These are phyloP conservation scores for Leishmania turanica DNA, from an alignment of 208 protist genomes.

Conservation along the genomic window DNA sequence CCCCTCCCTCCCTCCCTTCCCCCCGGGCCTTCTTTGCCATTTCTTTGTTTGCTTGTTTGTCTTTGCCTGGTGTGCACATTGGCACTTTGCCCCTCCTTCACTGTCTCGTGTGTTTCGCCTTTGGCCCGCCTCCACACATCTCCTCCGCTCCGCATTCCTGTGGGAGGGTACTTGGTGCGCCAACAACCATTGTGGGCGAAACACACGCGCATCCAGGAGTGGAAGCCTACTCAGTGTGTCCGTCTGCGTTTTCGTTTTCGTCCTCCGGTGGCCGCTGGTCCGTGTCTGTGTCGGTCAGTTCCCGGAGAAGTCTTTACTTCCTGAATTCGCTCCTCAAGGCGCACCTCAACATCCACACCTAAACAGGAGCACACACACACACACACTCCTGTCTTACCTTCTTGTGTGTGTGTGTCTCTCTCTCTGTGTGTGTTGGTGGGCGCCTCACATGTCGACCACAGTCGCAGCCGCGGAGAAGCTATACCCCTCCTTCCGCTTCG, in stretches of 20 bases:
- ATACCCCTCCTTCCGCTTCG: slow-evolving; percentile 62
- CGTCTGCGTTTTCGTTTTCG: background rate
- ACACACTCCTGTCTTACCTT: background rate
- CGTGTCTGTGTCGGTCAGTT: background rate
- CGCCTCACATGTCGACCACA: background rate
- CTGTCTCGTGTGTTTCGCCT: background rate
- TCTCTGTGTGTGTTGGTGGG: background rate
- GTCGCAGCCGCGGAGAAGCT: slow-evolving; percentile 8
- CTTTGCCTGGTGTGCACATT: background rate
- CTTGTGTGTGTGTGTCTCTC: background rate
- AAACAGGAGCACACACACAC: background rate
- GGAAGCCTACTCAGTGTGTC: background rate
- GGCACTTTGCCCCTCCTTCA: background rate
- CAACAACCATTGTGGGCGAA: background rate
- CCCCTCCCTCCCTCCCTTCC: too few relatives aligned
- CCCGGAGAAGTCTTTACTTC: background rate
- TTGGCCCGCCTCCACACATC: background rate
- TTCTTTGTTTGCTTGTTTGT: background rate
- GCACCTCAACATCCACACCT: background rate
- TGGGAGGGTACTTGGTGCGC: background rate
- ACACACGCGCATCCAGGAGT: background rate
- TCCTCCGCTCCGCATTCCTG: background rate
- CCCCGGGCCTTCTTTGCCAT: background rate
- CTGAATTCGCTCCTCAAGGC: background rate
- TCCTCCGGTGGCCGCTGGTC: background rate